A percentile compares a stretch with the other conserved stretches of the same genome.
These are phyloP conservation scores for Centella asiatica DNA, from an alignment of 129 eudicot species.

Conservation along the genomic window DNA sequence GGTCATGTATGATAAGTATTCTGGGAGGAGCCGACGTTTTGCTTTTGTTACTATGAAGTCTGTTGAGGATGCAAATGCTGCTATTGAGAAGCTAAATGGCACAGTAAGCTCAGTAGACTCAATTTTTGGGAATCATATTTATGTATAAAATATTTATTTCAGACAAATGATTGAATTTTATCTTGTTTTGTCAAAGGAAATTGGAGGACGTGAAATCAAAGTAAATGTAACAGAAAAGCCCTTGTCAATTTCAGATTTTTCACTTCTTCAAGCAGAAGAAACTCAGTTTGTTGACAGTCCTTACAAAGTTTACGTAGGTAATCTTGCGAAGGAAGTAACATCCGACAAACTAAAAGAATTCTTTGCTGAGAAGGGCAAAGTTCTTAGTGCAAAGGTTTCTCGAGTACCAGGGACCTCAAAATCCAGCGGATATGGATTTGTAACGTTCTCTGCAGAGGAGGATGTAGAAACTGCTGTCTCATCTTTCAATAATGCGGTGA, in stretches of 20 bases:
- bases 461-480: constrained; percentile 78
- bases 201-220: constrained; percentile 83
- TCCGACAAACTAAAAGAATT: constrained; percentile 56
- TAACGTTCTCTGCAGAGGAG: constrained; percentile 75
- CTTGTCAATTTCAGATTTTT: constrained; percentile 24
- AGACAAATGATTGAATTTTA: neutral
- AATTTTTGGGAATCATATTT: neutral
- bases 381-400: constrained; percentile 70
- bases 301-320: constrained; percentile 82
- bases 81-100: constrained; percentile 70
- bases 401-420: constrained; percentile 92
- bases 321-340: constrained; percentile 85
- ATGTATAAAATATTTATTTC: neutral
- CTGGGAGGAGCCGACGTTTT: constrained; percentile 83
- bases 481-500: constrained; percentile 63
- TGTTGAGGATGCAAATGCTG: constrained; percentile 83
- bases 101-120: constrained; percentile 38
- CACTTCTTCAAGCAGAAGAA: constrained; percentile 66
- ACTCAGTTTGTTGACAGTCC: constrained; percentile 81
- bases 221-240: constrained; percentile 94
- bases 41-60: constrained; percentile 92
- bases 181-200: constrained; percentile 38
- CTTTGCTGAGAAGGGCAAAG: constrained; percentile 79
- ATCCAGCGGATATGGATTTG: constrained; percentile 83
- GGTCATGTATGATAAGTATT: constrained; percentile 93